Evolutionary conservation across 1,284 basidiomycete species (phyloP).

Genomic region (Marasmius fiardii): DNA sequence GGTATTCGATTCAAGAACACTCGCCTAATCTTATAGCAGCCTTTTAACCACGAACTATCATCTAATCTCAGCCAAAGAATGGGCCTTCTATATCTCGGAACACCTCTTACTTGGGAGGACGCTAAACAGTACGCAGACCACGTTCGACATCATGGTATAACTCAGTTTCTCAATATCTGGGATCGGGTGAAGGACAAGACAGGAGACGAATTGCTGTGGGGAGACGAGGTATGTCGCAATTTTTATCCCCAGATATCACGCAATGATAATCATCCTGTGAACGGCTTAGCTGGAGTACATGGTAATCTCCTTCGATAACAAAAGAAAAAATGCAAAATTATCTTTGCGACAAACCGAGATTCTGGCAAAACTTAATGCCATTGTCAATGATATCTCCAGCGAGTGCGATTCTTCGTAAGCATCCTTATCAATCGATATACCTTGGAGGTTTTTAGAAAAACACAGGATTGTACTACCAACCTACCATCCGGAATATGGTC

Average conservation of each 20-base stretch:
- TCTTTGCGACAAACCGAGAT: slow-evolving; percentile 95
- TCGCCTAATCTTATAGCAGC: not conserved
- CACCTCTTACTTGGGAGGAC: slow-evolving; percentile 91
- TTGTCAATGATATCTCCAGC: slow-evolving; percentile 65
- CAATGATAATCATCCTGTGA: not conserved
- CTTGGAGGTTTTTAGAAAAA: not conserved
- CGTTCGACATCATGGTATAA: slow-evolving; percentile 90
- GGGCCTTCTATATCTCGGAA: slow-evolving; percentile 95
- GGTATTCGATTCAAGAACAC: slow-evolving; percentile 8
- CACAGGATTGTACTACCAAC: slow-evolving; percentile 75
- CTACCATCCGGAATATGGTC: slow-evolving; percentile 98
- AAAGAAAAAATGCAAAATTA: slow-evolving; percentile 78
- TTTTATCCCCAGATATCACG: not conserved
- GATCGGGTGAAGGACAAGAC: slow-evolving; percentile 85
- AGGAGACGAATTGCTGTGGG: slow-evolving; percentile 97
- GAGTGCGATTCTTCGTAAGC: slow-evolving; percentile 55
- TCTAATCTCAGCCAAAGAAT: slow-evolving; percentile 46
- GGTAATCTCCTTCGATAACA: slow-evolving; percentile 85
- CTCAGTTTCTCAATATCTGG: slow-evolving; percentile 95
- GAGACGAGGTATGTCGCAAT: slow-evolving; percentile 78
- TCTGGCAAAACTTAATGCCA: slow-evolving; percentile 73
- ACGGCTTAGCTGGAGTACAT: slow-evolving; percentile 91
- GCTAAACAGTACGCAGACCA: slow-evolving; percentile 87
- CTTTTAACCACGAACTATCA: not conserved
- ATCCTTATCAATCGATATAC: not conserved